Evolutionary conservation across 1,284 basidiomycete species (phyloP).

Genomic region (Boletus semigastroideus): DNA sequence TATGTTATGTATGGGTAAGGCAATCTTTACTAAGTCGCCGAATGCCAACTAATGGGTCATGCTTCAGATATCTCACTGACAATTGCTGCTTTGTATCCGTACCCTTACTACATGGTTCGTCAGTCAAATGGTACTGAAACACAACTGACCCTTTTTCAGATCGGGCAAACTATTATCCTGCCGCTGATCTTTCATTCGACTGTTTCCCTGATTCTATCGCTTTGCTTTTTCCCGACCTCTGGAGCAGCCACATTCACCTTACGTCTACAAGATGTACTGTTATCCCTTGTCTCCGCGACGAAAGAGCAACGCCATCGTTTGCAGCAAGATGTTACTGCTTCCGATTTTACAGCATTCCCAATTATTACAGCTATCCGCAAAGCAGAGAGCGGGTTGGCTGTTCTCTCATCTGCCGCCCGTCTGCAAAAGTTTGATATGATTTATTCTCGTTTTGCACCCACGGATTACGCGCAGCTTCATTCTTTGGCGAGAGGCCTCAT

Average conservation of each 20-base stretch:
- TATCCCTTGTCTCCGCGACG: conserved; percentile 50
- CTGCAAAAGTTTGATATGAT: conserved; percentile 64
- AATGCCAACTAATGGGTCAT: not conserved
- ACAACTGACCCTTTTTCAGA: conserved; percentile 23
- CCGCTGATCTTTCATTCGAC: conserved; percentile 65
- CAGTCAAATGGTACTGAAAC: not conserved
- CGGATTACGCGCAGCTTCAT: conserved; percentile 59
- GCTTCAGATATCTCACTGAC: conserved; percentile 57
- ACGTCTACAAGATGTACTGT: conserved; percentile 51
- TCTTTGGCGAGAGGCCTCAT: conserved; percentile 49
- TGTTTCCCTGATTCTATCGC: conserved; percentile 52
- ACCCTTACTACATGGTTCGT: conserved; percentile 55
- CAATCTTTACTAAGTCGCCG: not conserved
- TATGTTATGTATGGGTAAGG: conserved; percentile 50
- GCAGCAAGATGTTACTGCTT: conserved; percentile 45
- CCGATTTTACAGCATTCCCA: conserved; percentile 43
- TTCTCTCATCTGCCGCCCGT: conserved; percentile 52
- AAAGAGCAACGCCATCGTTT: conserved; percentile 51
- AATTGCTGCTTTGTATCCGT: conserved; percentile 65
- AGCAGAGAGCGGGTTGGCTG: conserved; percentile 56
- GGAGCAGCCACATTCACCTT: conserved; percentile 63
- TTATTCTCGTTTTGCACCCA: conserved; percentile 62
- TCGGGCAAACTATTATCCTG: conserved; percentile 54
- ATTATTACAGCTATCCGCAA: conserved; percentile 42
- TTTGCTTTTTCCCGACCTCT: conserved; percentile 65